Base-by-base conservation (phyloP, 306 rosid genomes). In the Alnus rubra region DNA sequence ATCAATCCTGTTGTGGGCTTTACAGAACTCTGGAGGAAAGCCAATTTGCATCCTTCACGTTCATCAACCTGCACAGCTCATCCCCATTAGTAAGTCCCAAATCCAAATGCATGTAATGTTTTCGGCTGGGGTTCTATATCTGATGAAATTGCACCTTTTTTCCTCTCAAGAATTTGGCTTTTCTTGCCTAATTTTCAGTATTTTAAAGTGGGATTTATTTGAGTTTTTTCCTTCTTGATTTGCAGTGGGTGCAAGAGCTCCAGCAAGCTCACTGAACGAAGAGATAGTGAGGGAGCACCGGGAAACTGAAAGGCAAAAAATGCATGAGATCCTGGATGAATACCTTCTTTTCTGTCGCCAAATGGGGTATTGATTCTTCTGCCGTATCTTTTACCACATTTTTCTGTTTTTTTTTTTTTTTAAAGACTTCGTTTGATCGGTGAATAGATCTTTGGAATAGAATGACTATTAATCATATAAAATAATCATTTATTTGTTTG, bases 1-100 rank as follows among this genome's bases (percentile, higher is more conserved):
- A 73, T 69, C 78, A 64, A 87, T 76, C 78, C 77, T 95, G 78
- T 49, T 81, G 31, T 93, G 97, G 97, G 97, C 92, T 0, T 71
- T 93, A 45, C 93, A 87, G 37, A 89, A 90, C 58, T 93, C 94
- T 10, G 88, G 96, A 44, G 96, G 97, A 73, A 91, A 80, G 87
- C 90, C 73, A 69, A 86, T 95, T 75, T 88, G 93, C 74, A 75
- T 95, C 49, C 74, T 90, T 71, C 89, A 93, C 49, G 88, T 93
- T 70, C 94, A 85, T 59, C 88, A 82, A n/a, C 96, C 98, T 44
- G 83, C 98, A 4, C 70, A 83, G 54, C 79, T 51, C 88, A 91
- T 93, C 51, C 98, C 97, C 64, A 16, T 87, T n/a, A 69, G 98
- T 95, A 88, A 90, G 97, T 86, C 53, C 64, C 64, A 58, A 55